Percentiles rank a stretch among this genome's conserved stretches.
Evolutionary conservation across 768 basidiomycete species (phyloP).

Genomic region (Paxillus rubicundulus): DNA sequence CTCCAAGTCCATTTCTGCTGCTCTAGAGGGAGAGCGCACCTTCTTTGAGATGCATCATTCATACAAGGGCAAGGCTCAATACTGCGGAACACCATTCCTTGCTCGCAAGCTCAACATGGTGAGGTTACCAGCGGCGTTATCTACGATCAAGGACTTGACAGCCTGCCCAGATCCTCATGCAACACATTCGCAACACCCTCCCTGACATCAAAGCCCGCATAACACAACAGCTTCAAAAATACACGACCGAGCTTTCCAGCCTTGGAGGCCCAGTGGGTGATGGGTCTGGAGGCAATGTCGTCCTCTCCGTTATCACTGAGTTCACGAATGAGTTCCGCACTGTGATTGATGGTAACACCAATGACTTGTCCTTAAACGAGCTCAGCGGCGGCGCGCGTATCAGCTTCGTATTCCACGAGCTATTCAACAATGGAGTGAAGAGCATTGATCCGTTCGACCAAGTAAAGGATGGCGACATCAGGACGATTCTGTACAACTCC

Average conservation of each 20-base stretch:
- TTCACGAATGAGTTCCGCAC: slow-evolving; percentile 97
- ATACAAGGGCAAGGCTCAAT: slow-evolving; percentile 92
- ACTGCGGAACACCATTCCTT: slow-evolving; percentile 96
- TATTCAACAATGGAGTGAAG: slow-evolving; percentile 96
- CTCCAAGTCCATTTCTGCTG: slow-evolving; percentile 78
- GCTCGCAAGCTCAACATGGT: slow-evolving; percentile 95
- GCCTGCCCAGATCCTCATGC: slow-evolving; percentile 84
- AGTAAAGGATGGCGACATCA: slow-evolving; percentile 97
- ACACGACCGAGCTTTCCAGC: slow-evolving; percentile 72
- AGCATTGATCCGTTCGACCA: slow-evolving; percentile 98
- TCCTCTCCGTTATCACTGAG: slow-evolving; percentile 96
- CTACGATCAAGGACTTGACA: not conserved
- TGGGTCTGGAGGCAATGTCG: slow-evolving; percentile 82
- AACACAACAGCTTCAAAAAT: slow-evolving; percentile 86
- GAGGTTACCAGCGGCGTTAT: slow-evolving; percentile 20
- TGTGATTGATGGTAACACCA: slow-evolving; percentile 95
- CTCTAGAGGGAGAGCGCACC: slow-evolving; percentile 84
- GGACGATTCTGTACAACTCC: slow-evolving; percentile 95
- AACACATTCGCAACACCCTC: slow-evolving; percentile 95
- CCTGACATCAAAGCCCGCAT: slow-evolving; percentile 98
- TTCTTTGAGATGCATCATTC: slow-evolving; percentile 95
- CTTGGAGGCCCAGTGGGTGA: slow-evolving; percentile 90
- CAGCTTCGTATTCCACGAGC: slow-evolving; percentile 97
- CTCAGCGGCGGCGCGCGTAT: slow-evolving; percentile 98
- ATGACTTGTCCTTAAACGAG: slow-evolving; percentile 93